These are phyloP conservation scores for Phytophthora macrochlamydospora DNA, from an alignment of 352 stramenopile genomes.

Conservation along the genomic window DNA sequence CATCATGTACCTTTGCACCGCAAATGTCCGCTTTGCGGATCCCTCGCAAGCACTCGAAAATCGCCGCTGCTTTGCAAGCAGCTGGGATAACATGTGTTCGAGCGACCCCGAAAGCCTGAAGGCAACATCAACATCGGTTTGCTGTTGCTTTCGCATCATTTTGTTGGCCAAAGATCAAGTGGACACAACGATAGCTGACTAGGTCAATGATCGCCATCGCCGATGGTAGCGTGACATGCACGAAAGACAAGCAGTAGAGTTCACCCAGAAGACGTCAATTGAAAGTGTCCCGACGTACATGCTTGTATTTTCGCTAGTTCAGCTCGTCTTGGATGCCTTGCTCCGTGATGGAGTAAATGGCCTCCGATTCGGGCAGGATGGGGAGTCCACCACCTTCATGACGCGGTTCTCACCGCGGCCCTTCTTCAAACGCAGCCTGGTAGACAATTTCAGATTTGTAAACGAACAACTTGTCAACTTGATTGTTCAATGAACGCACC, in stretches of 20 bases:
- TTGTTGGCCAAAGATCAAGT: conserved; percentile 1
- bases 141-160: conserved; percentile 1
- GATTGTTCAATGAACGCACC: conserved; percentile 34
- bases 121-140: not conserved
- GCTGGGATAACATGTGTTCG: conserved; percentile 11
- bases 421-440: conserved; percentile 94
- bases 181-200: not conserved
- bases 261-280: not conserved
- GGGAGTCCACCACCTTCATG: conserved; percentile 98
- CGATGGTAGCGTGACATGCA: not conserved
- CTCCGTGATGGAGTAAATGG: conserved; percentile 97
- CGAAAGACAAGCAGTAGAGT: not conserved
- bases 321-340: conserved; percentile 94
- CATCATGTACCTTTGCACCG: not conserved
- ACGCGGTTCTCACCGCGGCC: conserved; percentile 98
- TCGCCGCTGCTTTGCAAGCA: conserved; percentile 14
- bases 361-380: conserved; percentile 97
- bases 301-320: conserved; percentile 59
- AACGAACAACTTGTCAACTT: not conserved
- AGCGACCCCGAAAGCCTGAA: not conserved
- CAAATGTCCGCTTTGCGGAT: not conserved
- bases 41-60: conserved; percentile 4
- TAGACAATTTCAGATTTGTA: not conserved
- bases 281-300: conserved; percentile 6
- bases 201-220: not conserved